Evolutionary conservation across 495 filamentous ascomycete genomes (phyloP).

Genomic region (Jackrogersella multiformis): DNA sequence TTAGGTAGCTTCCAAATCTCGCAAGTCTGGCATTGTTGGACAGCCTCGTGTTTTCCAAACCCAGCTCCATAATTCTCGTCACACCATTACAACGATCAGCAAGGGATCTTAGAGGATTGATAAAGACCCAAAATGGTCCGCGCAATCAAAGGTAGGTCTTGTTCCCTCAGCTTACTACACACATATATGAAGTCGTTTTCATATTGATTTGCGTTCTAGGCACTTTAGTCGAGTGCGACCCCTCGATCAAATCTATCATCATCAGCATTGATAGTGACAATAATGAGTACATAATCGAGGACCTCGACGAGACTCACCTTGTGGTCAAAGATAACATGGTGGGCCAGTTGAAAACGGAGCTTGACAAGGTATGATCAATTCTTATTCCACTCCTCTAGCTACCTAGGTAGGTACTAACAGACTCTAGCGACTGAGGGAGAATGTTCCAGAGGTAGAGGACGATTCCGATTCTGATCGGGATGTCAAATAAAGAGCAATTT

Average conservation of each 20-base stretch:
- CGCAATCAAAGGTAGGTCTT: slow-evolving; percentile 32
- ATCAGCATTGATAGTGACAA: slow-evolving; percentile 65
- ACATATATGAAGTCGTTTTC: neutral
- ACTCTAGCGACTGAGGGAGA: slow-evolving; percentile 43
- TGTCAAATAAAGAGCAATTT: slow-evolving; percentile 23
- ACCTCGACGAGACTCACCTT: slow-evolving; percentile 76
- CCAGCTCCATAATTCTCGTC: neutral
- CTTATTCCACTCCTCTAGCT: neutral
- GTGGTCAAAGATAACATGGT: slow-evolving; percentile 78
- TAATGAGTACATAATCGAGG: slow-evolving; percentile 69
- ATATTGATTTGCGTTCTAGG: slow-evolving; percentile 53
- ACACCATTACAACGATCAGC: neutral
- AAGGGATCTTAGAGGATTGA: neutral
- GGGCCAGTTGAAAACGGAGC: slow-evolving; percentile 65
- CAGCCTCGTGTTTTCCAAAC: no score
- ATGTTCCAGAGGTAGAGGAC: slow-evolving; percentile 54
- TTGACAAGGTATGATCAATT: slow-evolving; percentile 60
- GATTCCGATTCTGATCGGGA: slow-evolving; percentile 46
- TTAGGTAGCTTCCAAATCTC: no score
- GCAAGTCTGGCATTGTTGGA: no score
- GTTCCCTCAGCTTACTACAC: neutral
- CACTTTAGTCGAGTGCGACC: slow-evolving; percentile 79
- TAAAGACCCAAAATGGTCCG: slow-evolving; percentile 28
- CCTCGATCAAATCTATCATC: slow-evolving; percentile 67
- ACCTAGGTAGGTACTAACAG: slow-evolving; percentile 9